A percentile compares a stretch with the other conserved stretches of the same genome.
Evolutionary conservation across 2,329 filamentous ascomycete species (phyloP).

Genomic region (Fusarium nisikadoi): DNA sequence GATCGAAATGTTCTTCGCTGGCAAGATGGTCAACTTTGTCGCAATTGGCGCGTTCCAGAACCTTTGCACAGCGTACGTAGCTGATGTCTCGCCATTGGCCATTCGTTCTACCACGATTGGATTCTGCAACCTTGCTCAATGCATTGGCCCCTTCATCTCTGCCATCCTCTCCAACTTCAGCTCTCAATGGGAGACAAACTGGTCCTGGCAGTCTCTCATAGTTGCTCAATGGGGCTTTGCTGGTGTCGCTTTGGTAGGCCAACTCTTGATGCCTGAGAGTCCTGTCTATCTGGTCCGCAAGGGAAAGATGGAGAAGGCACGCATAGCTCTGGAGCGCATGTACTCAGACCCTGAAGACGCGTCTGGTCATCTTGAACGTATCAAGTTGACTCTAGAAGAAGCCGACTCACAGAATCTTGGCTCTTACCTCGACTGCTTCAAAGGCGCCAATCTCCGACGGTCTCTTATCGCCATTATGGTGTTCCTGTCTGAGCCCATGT

Average conservation of each 20-base stretch:
- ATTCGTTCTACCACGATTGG: slow-evolving; percentile 51
- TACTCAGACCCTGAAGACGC: slow-evolving; percentile 50
- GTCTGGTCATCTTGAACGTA: slow-evolving; percentile 54
- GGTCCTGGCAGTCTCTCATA: slow-evolving; percentile 56
- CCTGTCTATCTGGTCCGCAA: slow-evolving; percentile 61
- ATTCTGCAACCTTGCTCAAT: slow-evolving; percentile 53
- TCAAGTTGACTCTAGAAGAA: slow-evolving; percentile 61
- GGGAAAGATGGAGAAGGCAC: slow-evolving; percentile 40
- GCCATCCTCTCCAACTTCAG: slow-evolving; percentile 53
- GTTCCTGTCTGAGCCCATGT: slow-evolving; percentile 55
- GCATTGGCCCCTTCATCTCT: slow-evolving; percentile 52
- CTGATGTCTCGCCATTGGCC: slow-evolving; percentile 52
- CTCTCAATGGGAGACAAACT: slow-evolving; percentile 50
- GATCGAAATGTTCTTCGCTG: slow-evolving; percentile 45
- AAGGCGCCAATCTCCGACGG: slow-evolving; percentile 54
- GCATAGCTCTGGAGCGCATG: slow-evolving; percentile 56
- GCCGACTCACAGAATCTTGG: slow-evolving; percentile 45
- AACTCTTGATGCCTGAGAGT: slow-evolving; percentile 60
- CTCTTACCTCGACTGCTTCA: slow-evolving; percentile 58
- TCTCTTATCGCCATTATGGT: slow-evolving; percentile 56
- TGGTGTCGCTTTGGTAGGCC: slow-evolving; percentile 45
- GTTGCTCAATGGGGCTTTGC: slow-evolving; percentile 55
- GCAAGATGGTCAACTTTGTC: slow-evolving; percentile 47
- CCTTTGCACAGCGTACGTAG: slow-evolving; percentile 52
- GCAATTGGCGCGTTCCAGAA: slow-evolving; percentile 52